phyloP scores from a whole-genome alignment of 2,329 filamentous ascomycete species.

The Ophiosphaerella korrae region DNA sequence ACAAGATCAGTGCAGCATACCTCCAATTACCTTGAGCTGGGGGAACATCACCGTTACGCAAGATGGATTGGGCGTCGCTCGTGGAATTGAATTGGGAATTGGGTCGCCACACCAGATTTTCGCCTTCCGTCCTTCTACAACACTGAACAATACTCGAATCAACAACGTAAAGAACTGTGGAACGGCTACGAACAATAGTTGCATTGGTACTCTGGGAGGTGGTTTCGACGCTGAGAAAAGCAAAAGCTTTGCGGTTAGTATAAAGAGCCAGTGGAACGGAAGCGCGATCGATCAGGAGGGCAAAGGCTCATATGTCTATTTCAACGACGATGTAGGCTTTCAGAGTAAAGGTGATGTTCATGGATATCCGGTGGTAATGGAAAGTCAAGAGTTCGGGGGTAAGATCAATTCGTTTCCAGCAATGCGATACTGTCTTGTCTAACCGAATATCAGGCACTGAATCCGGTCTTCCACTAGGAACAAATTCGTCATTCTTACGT shows the following conservation, averaged over 20 bases:
- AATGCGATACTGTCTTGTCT: not conserved
- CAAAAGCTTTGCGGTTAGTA: conserved; percentile 5
- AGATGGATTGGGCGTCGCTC: conserved; percentile 13
- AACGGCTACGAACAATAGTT: conserved; percentile 10
- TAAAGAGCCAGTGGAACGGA: conserved; percentile 15
- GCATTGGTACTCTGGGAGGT: conserved; percentile 8
- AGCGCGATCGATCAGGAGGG: conserved; percentile 8
- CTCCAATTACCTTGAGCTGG: conserved; percentile 11
- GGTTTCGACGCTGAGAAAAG: conserved; percentile 9
- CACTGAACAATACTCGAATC: conserved; percentile 15
- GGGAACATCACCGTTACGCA: conserved; percentile 13
- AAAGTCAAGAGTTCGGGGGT: conserved; percentile 6
- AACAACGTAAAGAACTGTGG: conserved; percentile 10
- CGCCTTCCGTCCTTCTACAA: conserved; percentile 13
- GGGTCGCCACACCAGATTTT: conserved; percentile 14
- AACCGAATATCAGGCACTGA: conserved; percentile 3
- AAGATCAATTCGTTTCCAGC: not conserved
- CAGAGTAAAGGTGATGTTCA: conserved; percentile 9
- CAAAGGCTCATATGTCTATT: conserved; percentile 9
- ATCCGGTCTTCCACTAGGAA: conserved; percentile 14
- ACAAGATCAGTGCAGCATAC: conserved; percentile 7
- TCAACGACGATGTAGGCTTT: conserved; percentile 12
- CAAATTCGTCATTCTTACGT: conserved; percentile 14
- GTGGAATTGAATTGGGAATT: conserved; percentile 15
- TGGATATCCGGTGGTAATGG: conserved; percentile 12